Conservation (phyloP, 768 basidiomycete species). For the Kwoniella sp. region DNA sequence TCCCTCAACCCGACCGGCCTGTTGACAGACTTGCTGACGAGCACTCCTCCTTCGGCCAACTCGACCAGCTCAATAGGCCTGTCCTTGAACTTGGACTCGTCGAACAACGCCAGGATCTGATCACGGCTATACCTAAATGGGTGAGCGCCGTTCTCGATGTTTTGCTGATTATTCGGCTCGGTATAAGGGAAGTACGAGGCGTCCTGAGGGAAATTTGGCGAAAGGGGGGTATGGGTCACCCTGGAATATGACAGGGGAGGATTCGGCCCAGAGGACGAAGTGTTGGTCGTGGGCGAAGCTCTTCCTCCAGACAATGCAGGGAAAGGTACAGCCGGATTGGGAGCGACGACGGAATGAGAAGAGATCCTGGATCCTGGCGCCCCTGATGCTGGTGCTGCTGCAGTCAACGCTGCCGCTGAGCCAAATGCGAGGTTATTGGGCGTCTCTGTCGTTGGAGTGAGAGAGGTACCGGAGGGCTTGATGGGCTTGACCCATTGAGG, state of each 20-base stretch:
- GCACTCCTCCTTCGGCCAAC: conserved; percentile 51
- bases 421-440: conserved; percentile 19
- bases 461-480: conserved; percentile 44
- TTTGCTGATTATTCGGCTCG: conserved; percentile 30
- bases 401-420: not conserved
- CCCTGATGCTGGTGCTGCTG: conserved; percentile 1
- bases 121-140: conserved; percentile 53
- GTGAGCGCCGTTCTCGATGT: conserved; percentile 23
- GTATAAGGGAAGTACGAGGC: conserved; percentile 37
- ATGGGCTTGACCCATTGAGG: conserved; percentile 56
- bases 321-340: conserved; percentile 27
- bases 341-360: conserved; percentile 5
- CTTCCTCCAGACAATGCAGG: conserved; percentile 31
- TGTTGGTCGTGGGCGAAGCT: conserved; percentile 24
- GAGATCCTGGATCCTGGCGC: not conserved
- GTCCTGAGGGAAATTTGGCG: conserved; percentile 41
- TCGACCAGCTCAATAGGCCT: conserved; percentile 76
- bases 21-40: conserved; percentile 65
- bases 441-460: conserved; percentile 32
- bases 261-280: conserved; percentile 12
- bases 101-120: conserved; percentile 48
- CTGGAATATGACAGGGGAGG: conserved; percentile 45
- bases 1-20: conserved; percentile 79
- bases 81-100: conserved; percentile 65
- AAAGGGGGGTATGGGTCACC: conserved; percentile 42